A percentile compares a stretch with the other conserved stretches of the same genome.
These are phyloP conservation scores for Fusarium metavorans DNA, from an alignment of 2,329 filamentous ascomycete genomes.

Conservation along the genomic window DNA sequence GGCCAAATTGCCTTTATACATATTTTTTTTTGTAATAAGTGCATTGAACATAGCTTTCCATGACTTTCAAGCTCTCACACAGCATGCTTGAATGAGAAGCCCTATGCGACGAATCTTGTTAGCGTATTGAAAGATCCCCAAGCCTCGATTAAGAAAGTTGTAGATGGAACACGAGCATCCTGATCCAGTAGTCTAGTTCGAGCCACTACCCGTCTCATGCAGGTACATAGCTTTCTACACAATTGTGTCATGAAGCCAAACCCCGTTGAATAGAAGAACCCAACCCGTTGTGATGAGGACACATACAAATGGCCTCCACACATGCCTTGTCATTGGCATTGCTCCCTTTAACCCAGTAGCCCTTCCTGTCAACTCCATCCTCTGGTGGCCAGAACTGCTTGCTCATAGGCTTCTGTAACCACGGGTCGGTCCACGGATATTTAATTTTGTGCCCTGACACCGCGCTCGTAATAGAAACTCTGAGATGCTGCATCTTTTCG, in stretches of 20 bases:
- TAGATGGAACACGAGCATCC: background rate
- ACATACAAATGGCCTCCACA: background rate
- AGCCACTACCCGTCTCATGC: background rate
- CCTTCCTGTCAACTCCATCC: background rate
- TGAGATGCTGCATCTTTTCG: background rate
- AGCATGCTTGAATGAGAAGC: background rate
- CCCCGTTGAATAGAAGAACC: background rate
- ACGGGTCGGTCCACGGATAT: background rate
- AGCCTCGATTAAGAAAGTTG: background rate
- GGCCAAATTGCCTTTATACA: background rate
- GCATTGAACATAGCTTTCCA: background rate
- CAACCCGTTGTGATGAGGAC: background rate
- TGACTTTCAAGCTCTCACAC: background rate
- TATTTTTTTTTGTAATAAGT: background rate
- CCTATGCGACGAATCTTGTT: no score
- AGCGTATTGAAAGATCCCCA: no score
- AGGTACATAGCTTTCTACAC: background rate
- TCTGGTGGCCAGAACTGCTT: background rate
- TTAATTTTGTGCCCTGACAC: background rate
- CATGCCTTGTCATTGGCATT: background rate
- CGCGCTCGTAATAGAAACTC: background rate
- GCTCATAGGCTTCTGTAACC: background rate
- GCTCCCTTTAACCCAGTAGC: background rate
- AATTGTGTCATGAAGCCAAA: background rate
- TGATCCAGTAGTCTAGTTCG: background rate